Evolutionary conservation across 2,329 filamentous ascomycete species (phyloP).

Genomic region (Cercospora zeina): DNA sequence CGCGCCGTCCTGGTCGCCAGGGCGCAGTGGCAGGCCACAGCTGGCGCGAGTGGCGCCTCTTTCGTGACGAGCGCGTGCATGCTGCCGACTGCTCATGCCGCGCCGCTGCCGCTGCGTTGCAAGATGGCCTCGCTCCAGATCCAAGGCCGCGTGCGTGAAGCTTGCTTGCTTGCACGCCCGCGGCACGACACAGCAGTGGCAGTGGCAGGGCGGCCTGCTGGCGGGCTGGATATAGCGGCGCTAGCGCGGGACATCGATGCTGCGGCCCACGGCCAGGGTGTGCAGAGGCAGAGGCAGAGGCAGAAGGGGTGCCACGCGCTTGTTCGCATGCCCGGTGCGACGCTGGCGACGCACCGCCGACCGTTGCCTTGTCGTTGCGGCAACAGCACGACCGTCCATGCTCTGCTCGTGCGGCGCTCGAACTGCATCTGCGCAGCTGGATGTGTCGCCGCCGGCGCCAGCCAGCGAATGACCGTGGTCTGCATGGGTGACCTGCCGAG

Average conservation of each 20-base stretch:
- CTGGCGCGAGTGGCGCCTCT: conserved; percentile 18
- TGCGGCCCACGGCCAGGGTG: conserved; percentile 5
- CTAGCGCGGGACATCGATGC: conserved; percentile 15
- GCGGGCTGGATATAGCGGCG: conserved; percentile 5
- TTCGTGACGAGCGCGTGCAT: conserved; percentile 23
- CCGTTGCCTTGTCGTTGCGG: neutral
- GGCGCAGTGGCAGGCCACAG: conserved; percentile 10
- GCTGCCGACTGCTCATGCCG: neutral
- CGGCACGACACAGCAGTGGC: neutral
- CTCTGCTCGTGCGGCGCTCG: neutral
- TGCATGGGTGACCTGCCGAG: conserved; percentile 11
- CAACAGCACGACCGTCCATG: neutral
- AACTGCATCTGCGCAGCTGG: neutral
- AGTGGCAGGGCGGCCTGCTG: conserved; percentile 3
- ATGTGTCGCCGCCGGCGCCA: conserved; percentile 4
- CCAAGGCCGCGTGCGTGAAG: conserved; percentile 12
- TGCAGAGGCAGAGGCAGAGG: too few species aligned
- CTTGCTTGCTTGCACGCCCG: conserved; percentile 6
- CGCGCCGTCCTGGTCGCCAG: conserved; percentile 6
- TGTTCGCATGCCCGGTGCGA: neutral
- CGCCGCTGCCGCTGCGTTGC: conserved; percentile 1
- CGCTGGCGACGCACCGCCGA: neutral
- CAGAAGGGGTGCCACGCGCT: conserved; percentile 15
- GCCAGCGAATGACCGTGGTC: conserved; percentile 9
- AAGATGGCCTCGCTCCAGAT: too few species aligned